Evolutionary conservation across 352 stramenopile genomes (phyloP).

Genomic region (Pythium guiyangense): DNA sequence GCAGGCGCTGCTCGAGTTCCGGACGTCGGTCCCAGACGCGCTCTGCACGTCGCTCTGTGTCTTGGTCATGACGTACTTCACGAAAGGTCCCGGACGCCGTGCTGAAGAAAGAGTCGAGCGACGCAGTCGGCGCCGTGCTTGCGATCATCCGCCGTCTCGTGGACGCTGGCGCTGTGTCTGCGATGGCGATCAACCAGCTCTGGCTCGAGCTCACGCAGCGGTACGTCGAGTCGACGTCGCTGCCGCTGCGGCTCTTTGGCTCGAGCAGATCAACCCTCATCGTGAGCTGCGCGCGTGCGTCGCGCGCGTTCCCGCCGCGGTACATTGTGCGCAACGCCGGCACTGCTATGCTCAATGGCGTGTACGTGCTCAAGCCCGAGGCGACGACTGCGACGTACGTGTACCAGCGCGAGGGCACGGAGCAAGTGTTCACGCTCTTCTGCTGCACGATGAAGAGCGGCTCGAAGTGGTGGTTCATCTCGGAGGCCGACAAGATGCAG

Average conservation of each 20-base stretch:
- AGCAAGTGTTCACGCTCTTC: conserved; percentile 92
- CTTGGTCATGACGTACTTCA: conserved; percentile 82
- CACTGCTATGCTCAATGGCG: conserved; percentile 89
- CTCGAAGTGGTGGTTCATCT: conserved; percentile 99
- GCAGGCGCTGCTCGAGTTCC: conserved; percentile 76
- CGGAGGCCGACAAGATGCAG: conserved; percentile 95
- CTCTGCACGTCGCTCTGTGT: conserved; percentile 66
- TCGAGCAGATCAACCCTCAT: conserved; percentile 93
- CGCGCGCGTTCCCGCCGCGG: conserved; percentile 77
- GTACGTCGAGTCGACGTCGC: conserved; percentile 88
- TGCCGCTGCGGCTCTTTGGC: conserved; percentile 92
- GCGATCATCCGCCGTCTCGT: conserved; percentile 73
- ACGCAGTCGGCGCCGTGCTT: conserved; percentile 78
- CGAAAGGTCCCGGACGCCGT: conserved; percentile 69
- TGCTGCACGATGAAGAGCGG: conserved; percentile 97
- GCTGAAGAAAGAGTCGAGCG: conserved; percentile 84
- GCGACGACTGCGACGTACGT: conserved; percentile 68
- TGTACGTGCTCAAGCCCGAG: conserved; percentile 86
- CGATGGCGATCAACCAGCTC: conserved; percentile 57
- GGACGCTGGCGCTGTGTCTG: conserved; percentile 49
- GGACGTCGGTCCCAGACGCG: conserved; percentile 52
- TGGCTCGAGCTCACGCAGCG: conserved; percentile 82
- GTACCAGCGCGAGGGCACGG: conserved; percentile 61
- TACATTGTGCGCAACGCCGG: conserved; percentile 92
- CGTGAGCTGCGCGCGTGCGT: conserved; percentile 80